Conservation (phyloP, 1,284 basidiomycete species). For the Afroboletus lepidellus region DNA sequence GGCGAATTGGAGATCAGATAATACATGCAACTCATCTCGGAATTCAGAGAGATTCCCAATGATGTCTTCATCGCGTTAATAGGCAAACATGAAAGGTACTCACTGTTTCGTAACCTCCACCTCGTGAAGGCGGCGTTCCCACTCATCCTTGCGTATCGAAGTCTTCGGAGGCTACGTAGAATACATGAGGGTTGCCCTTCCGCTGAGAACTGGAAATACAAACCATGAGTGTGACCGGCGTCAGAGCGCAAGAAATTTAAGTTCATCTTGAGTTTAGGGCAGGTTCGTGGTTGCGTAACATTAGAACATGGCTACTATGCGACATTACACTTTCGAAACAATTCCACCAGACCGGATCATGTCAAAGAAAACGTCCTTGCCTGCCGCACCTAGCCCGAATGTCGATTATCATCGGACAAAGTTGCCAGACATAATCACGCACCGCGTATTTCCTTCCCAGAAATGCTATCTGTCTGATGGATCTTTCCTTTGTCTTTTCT, state of each 20-base stretch:
- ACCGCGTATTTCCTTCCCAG: slow-evolving; percentile 59
- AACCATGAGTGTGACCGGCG: slow-evolving; percentile 29
- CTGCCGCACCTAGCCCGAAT: slow-evolving; percentile 45
- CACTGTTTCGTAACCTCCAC: slow-evolving; percentile 77
- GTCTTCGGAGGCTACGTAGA: slow-evolving; percentile 43
- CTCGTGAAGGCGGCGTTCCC: slow-evolving; percentile 72
- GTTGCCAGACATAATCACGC: slow-evolving; percentile 18
- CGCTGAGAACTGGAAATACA: slow-evolving; percentile 15
- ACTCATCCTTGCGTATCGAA: slow-evolving; percentile 67
- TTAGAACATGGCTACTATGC: not conserved
- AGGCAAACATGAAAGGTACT: slow-evolving; percentile 37
- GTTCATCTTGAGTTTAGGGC: slow-evolving; percentile 30
- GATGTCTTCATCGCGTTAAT: slow-evolving; percentile 56
- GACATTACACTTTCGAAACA: slow-evolving; percentile 49
- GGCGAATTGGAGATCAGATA: slow-evolving; percentile 57
- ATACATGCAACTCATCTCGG: slow-evolving; percentile 79
- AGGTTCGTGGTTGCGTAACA: slow-evolving; percentile 15
- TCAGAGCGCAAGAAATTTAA: slow-evolving; percentile 26
- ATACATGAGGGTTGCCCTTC: slow-evolving; percentile 3
- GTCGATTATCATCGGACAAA: slow-evolving; percentile 7
- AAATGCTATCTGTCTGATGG: slow-evolving; percentile 52
- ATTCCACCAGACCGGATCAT: slow-evolving; percentile 76
- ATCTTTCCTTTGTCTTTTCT: slow-evolving; percentile 48
- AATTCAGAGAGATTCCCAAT: slow-evolving; percentile 90
- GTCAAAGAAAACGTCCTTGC: slow-evolving; percentile 72